phyloP scores from a whole-genome alignment of 2,329 filamentous ascomycete genomes.

The Rhytidhysteron rufulum region DNA sequence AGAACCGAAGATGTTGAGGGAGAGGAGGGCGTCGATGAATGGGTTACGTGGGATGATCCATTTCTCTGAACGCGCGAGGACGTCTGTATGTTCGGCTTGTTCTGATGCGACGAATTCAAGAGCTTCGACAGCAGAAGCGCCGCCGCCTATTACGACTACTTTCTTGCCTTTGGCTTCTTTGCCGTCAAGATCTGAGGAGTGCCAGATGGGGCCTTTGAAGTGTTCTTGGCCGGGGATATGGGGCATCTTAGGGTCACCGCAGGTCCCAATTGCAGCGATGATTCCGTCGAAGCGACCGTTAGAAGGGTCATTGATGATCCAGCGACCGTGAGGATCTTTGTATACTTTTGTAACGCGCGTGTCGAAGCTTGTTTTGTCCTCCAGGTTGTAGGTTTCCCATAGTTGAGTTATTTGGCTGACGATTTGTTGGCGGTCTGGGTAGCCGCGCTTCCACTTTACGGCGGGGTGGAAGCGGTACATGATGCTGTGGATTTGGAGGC shows the following conservation, averaged over 20 bases:
- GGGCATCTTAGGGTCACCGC: constrained; percentile 72
- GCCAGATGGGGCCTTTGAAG: constrained; percentile 69
- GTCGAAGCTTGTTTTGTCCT: constrained; percentile 68
- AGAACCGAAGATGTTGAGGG: constrained; percentile 74
- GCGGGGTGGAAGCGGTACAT: constrained; percentile 89
- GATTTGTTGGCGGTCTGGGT: constrained; percentile 73
- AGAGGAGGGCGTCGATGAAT: constrained; percentile 67
- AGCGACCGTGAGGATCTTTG: constrained; percentile 63
- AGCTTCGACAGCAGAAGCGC: constrained; percentile 77
- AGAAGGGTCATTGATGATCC: constrained; percentile 71
- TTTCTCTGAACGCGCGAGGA: constrained; percentile 75
- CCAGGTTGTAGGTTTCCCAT: constrained; percentile 71
- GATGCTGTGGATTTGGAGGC: constrained; percentile 76
- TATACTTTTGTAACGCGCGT: constrained; percentile 66
- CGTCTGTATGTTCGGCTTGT: constrained; percentile 64
- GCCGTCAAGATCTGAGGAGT: constrained; percentile 72
- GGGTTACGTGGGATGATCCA: constrained; percentile 85
- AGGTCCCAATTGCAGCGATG: constrained; percentile 75
- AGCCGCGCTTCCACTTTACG: constrained; percentile 70
- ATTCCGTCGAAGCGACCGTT: constrained; percentile 75
- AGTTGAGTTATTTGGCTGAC: constrained; percentile 66
- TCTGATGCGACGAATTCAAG: constrained; percentile 71
- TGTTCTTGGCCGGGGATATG: constrained; percentile 65
- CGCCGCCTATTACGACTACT: constrained; percentile 72
- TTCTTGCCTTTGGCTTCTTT: constrained; percentile 71